A percentile compares a stretch with the other conserved stretches of the same genome.
Evolutionary conservation across 176 grass and related monocot genomes (phyloP).

Genomic region (Saccharum officinarum): DNA sequence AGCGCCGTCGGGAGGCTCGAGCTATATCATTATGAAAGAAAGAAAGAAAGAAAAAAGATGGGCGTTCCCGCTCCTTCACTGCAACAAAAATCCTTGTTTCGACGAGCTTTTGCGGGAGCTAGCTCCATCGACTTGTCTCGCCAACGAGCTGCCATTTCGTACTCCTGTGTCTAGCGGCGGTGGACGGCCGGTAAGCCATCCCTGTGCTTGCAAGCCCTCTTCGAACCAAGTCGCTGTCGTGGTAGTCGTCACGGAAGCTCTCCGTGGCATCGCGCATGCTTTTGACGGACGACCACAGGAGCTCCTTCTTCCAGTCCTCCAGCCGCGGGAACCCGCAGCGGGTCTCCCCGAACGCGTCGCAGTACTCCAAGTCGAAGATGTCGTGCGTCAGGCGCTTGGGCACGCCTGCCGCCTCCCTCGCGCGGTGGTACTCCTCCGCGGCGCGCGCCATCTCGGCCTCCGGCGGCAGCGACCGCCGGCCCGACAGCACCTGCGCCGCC

Average conservation of each 20-base stretch:
- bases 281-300: not conserved
- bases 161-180: too few species aligned
- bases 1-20: too few species aligned
- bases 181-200: not conserved
- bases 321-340: not conserved
- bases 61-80: too few species aligned
- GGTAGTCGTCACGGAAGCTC: not conserved
- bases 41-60: too few species aligned
- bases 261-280: not conserved
- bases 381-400: constrained; percentile 14
- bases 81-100: too few species aligned
- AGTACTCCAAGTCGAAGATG: not conserved
- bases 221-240: not conserved
- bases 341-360: not conserved
- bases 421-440: not conserved
- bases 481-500: constrained; percentile 45
- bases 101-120: too few species aligned
- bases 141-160: too few species aligned
- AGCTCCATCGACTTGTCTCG: too few species aligned
- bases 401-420: constrained; percentile 12
- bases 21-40: too few species aligned
- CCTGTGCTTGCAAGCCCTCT: not conserved
- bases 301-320: not conserved
- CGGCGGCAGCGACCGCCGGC: constrained; percentile 13
- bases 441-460: constrained; percentile 23